Base-by-base conservation (phyloP, 2,329 filamentous ascomycete species). In the Colletotrichum camelliae region DNA sequence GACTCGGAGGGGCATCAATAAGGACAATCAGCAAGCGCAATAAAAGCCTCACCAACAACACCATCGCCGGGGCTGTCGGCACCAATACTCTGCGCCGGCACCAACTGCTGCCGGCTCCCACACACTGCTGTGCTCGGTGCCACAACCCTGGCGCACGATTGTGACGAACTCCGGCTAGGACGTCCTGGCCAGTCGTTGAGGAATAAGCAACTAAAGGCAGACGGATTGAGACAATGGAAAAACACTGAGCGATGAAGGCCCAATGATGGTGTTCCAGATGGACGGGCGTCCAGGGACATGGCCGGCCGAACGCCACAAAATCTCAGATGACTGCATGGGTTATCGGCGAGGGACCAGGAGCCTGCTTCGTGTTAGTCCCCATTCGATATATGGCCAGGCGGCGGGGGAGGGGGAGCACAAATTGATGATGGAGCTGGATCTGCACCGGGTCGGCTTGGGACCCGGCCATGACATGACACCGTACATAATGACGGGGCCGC, bases 301-400 rank as follows among this genome's bases (percentile, higher is more conserved):
- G 33, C 62, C 55, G 61, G 62, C 52, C 48, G 35, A 71, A 57
- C 64, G 73, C 73, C 73, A 75, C 70, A 58, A 64, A 68, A 68
- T 75, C 73, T 68, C 73, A 73, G 33, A 68, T 68, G 62, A 58
- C 73, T 75, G 69, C 57, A 60, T 75, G 69, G 43, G 27, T 15
- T 67, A 58, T 67, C 58, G 57, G 43, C 64, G 48, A 27, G 18
- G 37, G 39, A 61, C 16, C 55, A 61, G 55, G 8, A 48, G 55
- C 15, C 18, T 43, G 67, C 64, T 27, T 33, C 43, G 70, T 57
- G 24, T 67, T 67, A 57, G 60, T 66, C 39, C 58, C 52, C 27
- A 35, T 67, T 60, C 66, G 61, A 75, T 76, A 71, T 74, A 61
- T 75, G 71, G 66, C 15, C 29, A 37, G 58, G 33, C 16, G 31